A percentile compares a stretch with the other conserved stretches of the same genome.
phyloP scores from a whole-genome alignment of 2,329 filamentous ascomycete species.

The Penicillium psychrosexuale region DNA sequence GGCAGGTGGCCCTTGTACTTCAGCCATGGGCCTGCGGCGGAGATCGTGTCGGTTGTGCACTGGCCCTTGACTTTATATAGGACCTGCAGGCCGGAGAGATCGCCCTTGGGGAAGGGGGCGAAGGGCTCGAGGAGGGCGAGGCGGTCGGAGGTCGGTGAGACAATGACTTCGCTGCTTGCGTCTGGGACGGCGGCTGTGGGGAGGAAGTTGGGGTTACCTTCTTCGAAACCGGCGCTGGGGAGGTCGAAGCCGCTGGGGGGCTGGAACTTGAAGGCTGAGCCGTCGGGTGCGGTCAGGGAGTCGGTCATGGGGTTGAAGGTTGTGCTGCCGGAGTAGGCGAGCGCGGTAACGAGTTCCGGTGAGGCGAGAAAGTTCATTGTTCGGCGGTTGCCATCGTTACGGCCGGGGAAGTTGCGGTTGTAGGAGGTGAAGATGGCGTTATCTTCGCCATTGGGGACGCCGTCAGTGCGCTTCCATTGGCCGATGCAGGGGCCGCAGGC shows the following conservation, averaged over 20 bases:
- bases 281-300: conserved; percentile 72
- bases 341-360: conserved; percentile 92
- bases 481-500: conserved; percentile 84
- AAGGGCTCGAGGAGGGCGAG: conserved; percentile 92
- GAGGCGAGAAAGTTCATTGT: conserved; percentile 99
- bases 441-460: conserved; percentile 73
- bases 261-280: conserved; percentile 78
- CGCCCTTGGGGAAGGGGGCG: conserved; percentile 70
- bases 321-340: conserved; percentile 87
- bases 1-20: conserved; percentile 99
- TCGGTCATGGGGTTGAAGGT: conserved; percentile 97
- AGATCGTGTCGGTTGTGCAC: conserved; percentile 98
- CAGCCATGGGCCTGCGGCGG: conserved; percentile 91
- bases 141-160: conserved; percentile 83
- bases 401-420: conserved; percentile 96
- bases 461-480: conserved; percentile 91
- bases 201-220: conserved; percentile 70
- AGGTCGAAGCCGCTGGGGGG: conserved; percentile 64
- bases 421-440: conserved; percentile 97
- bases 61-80: conserved; percentile 96
- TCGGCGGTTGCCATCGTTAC: conserved; percentile 92
- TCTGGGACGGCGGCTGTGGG: conserved; percentile 71
- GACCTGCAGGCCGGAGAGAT: conserved; percentile 75
- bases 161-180: conserved; percentile 66
- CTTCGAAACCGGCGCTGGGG: conserved; percentile 72